These are phyloP conservation scores for Magnaporthales sp. DNA, from an alignment of 2,329 filamentous ascomycete species.

Conservation along the genomic window DNA sequence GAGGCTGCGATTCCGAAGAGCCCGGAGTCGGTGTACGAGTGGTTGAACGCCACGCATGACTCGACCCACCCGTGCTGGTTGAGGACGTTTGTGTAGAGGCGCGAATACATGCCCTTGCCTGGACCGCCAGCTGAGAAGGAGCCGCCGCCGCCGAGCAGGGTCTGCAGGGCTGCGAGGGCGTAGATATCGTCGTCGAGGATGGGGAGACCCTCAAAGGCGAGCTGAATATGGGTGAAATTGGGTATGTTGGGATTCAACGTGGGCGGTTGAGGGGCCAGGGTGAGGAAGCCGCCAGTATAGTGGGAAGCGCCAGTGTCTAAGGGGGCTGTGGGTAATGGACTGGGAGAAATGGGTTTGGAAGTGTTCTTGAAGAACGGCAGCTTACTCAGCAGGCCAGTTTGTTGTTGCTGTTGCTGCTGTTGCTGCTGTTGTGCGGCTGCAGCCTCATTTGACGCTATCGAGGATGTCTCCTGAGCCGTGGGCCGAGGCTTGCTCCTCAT, in stretches of 20 bases:
- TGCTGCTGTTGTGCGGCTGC: neutral
- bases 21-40: slow-evolving; percentile 91
- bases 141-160: slow-evolving; percentile 87
- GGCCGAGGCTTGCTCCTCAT: slow-evolving; percentile 54
- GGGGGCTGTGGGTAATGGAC: slow-evolving; percentile 26
- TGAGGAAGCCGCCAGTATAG: slow-evolving; percentile 91
- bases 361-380: slow-evolving; percentile 81
- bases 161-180: slow-evolving; percentile 89
- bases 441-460: neutral
- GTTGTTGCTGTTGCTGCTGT: slow-evolving; percentile 12
- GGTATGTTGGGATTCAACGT: slow-evolving; percentile 70
- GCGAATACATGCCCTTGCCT: slow-evolving; percentile 98
- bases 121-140: slow-evolving; percentile 95
- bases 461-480: neutral
- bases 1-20: slow-evolving; percentile 89
- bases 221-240: slow-evolving; percentile 82
- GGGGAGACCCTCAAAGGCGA: slow-evolving; percentile 90
- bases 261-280: slow-evolving; percentile 71
- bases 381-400: slow-evolving; percentile 63
- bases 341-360: slow-evolving; percentile 51
- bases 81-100: slow-evolving; percentile 93
- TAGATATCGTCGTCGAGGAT: slow-evolving; percentile 92
- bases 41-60: slow-evolving; percentile 91
- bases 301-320: slow-evolving; percentile 46
- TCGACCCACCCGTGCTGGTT: slow-evolving; percentile 98